Percentiles rank a stretch among this genome's conserved stretches.
Conservation (phyloP, 129 eudicot species). For the Ambrosia artemisiifolia region DNA sequence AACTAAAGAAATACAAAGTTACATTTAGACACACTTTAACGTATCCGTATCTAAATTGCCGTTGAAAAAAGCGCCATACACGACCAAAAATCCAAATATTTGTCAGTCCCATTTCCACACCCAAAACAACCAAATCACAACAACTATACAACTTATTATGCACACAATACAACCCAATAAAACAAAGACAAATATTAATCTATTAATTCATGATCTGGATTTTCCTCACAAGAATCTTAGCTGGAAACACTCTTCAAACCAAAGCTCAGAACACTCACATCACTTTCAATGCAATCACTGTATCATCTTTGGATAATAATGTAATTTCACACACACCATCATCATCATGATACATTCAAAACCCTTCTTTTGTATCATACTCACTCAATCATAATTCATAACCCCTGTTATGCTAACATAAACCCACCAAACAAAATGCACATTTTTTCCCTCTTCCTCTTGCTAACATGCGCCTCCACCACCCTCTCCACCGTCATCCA, state of each 20-base stretch:
- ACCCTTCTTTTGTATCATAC: background rate
- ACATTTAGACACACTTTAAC: background rate
- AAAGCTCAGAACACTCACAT: constrained; percentile 19
- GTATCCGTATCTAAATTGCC: constrained; percentile 15
- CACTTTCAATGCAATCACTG: constrained; percentile 32
- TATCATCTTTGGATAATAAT: background rate
- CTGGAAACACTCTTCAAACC: constrained; percentile 30
- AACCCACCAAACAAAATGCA: constrained; percentile 28
- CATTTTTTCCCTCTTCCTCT: constrained; percentile 27
- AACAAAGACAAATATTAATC: background rate
- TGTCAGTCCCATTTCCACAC: background rate
- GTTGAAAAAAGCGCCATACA: constrained; percentile 15
- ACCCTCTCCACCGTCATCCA: constrained; percentile 22
- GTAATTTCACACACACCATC: background rate
- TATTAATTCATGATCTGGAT: background rate
- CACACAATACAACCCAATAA: background rate
- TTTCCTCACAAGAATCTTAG: constrained; percentile 25
- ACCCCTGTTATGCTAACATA: background rate
- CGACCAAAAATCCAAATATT: constrained; percentile 19
- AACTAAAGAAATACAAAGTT: background rate
- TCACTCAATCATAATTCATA: constrained; percentile 7
- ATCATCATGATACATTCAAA: background rate
- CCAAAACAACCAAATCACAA: background rate
- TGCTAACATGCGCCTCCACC: constrained; percentile 18
- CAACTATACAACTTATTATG: background rate